phyloP scores from a whole-genome alignment of 176 grass and related monocot species.

The Raddia distichophylla region DNA sequence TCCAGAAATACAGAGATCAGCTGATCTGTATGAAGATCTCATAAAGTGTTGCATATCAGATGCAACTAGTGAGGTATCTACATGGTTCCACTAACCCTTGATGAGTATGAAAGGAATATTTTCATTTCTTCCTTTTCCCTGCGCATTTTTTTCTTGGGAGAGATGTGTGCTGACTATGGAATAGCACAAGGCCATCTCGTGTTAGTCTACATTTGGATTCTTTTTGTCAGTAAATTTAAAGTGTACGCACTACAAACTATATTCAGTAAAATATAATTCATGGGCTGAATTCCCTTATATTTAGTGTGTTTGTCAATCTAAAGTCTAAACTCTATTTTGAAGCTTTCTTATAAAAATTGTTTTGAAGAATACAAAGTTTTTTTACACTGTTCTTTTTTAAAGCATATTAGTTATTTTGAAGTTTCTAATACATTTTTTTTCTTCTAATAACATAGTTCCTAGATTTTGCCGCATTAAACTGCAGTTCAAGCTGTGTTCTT shows the following conservation, averaged over 20 bases:
- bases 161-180: not conserved
- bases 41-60: conserved; percentile 90
- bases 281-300: not conserved
- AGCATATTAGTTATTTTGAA: not conserved
- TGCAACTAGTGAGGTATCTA: conserved; percentile 83
- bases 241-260: not conserved
- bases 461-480: not conserved
- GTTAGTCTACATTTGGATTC: not conserved
- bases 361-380: not conserved
- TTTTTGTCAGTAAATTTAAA: not conserved
- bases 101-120: not conserved
- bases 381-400: too few relatives aligned
- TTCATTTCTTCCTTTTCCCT: not conserved
- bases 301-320: not conserved
- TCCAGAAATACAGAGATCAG: conserved; percentile 83
- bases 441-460: not conserved
- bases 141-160: not conserved
- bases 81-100: not conserved
- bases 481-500: not conserved
- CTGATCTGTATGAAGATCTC: conserved; percentile 77
- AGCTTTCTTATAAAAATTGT: too few relatives aligned
- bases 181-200: conserved; percentile 14
- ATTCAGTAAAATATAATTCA: conserved; percentile 18
- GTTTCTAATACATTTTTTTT: not conserved
- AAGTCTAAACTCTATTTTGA: not conserved